Evolutionary conservation across 441 rosid genomes (phyloP).

Genomic region (Syzygium syzygioides): DNA sequence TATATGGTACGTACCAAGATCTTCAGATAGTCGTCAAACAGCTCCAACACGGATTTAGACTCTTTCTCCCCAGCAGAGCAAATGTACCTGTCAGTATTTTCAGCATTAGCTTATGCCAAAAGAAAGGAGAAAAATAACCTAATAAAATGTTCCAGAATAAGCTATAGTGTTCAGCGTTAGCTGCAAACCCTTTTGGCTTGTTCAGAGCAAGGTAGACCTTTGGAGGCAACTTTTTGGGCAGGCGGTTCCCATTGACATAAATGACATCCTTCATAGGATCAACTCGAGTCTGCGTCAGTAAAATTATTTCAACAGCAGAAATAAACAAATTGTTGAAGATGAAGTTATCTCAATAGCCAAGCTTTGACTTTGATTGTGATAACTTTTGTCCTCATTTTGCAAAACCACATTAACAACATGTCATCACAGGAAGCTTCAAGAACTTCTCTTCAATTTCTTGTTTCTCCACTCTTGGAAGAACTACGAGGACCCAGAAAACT

Average conservation of each 20-base stretch:
- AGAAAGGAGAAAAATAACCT: background rate
- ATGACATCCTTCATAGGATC: slow-evolving; percentile 71
- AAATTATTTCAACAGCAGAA: background rate
- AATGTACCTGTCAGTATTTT: slow-evolving; percentile 52
- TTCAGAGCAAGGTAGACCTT: slow-evolving; percentile 82
- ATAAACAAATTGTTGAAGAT: background rate
- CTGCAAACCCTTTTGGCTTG: slow-evolving; percentile 95
- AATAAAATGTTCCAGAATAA: background rate
- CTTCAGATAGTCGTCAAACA: slow-evolving; percentile 66
- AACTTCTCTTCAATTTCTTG: background rate
- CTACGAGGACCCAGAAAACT: background rate
- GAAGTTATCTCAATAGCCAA: background rate
- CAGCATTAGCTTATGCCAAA: background rate
- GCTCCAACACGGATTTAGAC: slow-evolving; percentile 51
- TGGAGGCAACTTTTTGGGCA: slow-evolving; percentile 82
- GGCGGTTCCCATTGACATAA: slow-evolving; percentile 83
- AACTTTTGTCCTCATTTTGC: background rate
- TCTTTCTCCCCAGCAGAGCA: slow-evolving; percentile 90
- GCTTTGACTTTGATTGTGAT: background rate
- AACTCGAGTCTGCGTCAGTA: slow-evolving; percentile 64
- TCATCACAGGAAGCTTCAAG: background rate
- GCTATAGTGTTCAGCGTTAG: background rate
- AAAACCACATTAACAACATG: background rate
- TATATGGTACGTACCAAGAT: slow-evolving; percentile 67
- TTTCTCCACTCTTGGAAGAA: background rate